phyloP scores from a whole-genome alignment of 129 eudicot genomes.

The Kitagawia praeruptora region DNA sequence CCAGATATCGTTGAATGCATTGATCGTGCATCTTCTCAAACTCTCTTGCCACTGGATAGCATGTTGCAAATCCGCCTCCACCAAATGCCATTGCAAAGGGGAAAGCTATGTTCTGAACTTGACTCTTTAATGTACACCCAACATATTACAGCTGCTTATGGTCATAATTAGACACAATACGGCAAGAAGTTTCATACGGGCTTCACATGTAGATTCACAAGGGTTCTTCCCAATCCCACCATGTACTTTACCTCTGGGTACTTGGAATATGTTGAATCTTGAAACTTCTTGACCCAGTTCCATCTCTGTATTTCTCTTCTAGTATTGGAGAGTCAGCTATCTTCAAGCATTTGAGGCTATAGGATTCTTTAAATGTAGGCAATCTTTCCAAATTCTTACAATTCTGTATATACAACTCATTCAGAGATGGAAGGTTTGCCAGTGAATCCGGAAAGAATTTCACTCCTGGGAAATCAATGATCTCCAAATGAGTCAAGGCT shows the following conservation, averaged over 20 bases:
- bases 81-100: slow-evolving; percentile 24
- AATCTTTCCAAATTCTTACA: not conserved
- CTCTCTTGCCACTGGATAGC: slow-evolving; percentile 21
- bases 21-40: slow-evolving; percentile 16
- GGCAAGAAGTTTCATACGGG: too few relatives aligned
- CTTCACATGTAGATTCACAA: too few relatives aligned
- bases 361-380: not conserved
- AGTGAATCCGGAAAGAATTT: not conserved
- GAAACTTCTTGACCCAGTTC: not conserved
- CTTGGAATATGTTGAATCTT: not conserved
- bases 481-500: not conserved
- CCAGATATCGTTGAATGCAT: slow-evolving; percentile 52
- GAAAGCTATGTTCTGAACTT: slow-evolving; percentile 17
- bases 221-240: too few relatives aligned
- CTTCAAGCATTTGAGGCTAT: not conserved
- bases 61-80: slow-evolving; percentile 21
- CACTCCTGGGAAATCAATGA: not conserved
- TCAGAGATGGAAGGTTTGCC: not conserved
- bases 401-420: not conserved
- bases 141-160: slow-evolving; percentile 61
- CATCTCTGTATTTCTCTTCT: not conserved
- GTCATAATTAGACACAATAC: slow-evolving; percentile 48
- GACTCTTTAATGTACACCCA: slow-evolving; percentile 46
- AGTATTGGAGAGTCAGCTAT: not conserved
- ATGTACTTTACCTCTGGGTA: too few relatives aligned